Evolutionary conservation across 495 filamentous ascomycete genomes (phyloP), one percentile per base, ranked within the genome.

Genomic region (Eremomyces bilateralis): DNA sequence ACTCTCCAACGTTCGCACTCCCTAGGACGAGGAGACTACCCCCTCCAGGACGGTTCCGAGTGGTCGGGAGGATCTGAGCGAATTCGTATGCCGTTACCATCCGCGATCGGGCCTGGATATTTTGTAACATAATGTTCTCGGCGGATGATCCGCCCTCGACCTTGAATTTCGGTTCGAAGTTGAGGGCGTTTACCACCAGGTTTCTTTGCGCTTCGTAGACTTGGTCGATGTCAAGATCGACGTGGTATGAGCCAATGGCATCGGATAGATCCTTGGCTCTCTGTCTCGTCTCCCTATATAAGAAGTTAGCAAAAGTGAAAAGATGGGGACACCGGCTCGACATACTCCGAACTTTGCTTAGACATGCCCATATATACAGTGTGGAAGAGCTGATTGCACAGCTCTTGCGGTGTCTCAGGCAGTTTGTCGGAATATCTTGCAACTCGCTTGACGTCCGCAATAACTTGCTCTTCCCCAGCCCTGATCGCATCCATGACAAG

Each of bases 41-140:
- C 8, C 67, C 65, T 13, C 59, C 60, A 4, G 49, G 55, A 11
- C 62, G 54, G 20, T 65, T 54, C 8, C 65, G 56, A 4, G 73
- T 61, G 10, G 61, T 67, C 0, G 73, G 69, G 1, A 80, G 53
- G 20, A 80, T 46, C 33, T 76, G 72, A 0, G 71, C 76, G 52
- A 80, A 80, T 5, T 71, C 48, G 49, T 91, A 91, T 1, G 77
- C 64, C 0, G 72, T 60, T 2, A 91, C 80, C 82, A 93, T 92
- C 35, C 84, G 58, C 5, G 64, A 51, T 1, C 82, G 59, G 2
- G 81, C 80, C 47, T 92, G 82, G 15, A 91, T 69, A 44, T 82
- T 84, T 45, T 85, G 85, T 15, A 85, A 52, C 3, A 73, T 75
- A 11, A 79, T 52, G 34, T 75, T 80, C 43, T 75, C 70, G 0